A percentile compares a stretch with the other conserved stretches of the same genome.
phyloP scores from a whole-genome alignment of 345 rosid species.

The Cardiospermum halicacabum region DNA sequence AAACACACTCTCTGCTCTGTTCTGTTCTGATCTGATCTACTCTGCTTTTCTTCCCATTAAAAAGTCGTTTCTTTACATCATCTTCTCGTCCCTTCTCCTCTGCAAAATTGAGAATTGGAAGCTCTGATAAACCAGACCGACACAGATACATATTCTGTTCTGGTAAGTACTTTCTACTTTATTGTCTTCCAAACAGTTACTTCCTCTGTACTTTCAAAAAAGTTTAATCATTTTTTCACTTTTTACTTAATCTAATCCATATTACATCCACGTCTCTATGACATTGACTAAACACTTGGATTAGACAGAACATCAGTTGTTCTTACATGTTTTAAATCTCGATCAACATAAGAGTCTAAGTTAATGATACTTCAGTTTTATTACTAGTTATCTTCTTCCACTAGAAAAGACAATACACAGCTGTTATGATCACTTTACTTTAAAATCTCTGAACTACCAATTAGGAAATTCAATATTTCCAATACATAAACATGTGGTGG shows the following conservation, averaged over 20 bases:
- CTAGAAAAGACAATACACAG: background rate
- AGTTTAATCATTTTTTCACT: too few relatives aligned
- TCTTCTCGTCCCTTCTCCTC: slow-evolving; percentile 9
- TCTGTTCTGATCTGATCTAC: background rate
- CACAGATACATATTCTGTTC: background rate
- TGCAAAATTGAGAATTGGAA: background rate
- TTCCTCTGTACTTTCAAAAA: too few relatives aligned
- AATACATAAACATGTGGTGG: background rate
- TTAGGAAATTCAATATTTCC: too few relatives aligned
- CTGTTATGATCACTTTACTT: background rate
- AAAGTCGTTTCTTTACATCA: slow-evolving; percentile 10
- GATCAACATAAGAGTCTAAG: too few relatives aligned
- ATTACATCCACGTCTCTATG: too few relatives aligned
- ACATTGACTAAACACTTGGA: too few relatives aligned
- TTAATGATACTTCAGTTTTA: too few relatives aligned
- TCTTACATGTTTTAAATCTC: too few relatives aligned
- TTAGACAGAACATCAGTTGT: too few relatives aligned
- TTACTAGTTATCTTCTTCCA: background rate
- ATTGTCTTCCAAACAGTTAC: too few relatives aligned
- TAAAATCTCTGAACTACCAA: background rate
- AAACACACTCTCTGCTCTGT: background rate
- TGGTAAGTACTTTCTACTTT: background rate
- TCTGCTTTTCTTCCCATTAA: slow-evolving; percentile 13
- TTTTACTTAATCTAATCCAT: too few relatives aligned
- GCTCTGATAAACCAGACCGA: background rate